Evolutionary conservation across 805 yeast genomes (phyloP), one percentile per base, ranked within the genome.

Genomic region (Metschnikowia lachancei): DNA sequence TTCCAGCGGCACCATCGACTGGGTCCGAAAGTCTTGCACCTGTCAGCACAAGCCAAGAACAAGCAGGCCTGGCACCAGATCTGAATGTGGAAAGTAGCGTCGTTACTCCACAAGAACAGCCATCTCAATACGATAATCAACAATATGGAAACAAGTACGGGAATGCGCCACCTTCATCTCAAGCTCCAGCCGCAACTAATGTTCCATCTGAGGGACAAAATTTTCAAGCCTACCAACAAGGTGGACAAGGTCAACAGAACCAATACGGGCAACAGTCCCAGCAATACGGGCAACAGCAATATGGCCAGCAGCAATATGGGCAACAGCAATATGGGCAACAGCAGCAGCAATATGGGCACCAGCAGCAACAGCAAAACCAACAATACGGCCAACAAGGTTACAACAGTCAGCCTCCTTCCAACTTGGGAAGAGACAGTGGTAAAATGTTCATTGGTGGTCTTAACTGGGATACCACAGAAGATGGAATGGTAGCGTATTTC

Each of bases 401-500:
- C 41, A 43, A 31, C 46, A 35, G 41, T 41, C 41, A 17, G 46
- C 39, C 45, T 26, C 55, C 47, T 4, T 70, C 73, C 18, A 64
- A 58, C 49, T 54, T 64, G 52, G 75, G 72, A 22, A 64, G 59
- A 43, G 96, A 87, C 58, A 83, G 83, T 53, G 95, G 95, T 45
- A 90, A 90, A 63, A 87, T 90, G 95, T 90, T 90, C 61, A 81
- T 89, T 65, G 99, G 99, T 53, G 99, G 99, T 41, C 80, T 92
- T 58, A 94, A 92, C 61, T 92, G 98, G 98, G 97, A 92, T 62
- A 92, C 99, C 13, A 83, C 91, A 12, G 98, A 92, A 61, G 95
- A 90, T 52, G 81, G 85, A 29, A 71, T 92, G 67, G 82, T 77
- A 55, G 83, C 81, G 45, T 92, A 92, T 64, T 92, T 92, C 64